Base-by-base conservation (phyloP, 1,284 basidiomycete genomes). In the Marasmius tenuissimus region DNA sequence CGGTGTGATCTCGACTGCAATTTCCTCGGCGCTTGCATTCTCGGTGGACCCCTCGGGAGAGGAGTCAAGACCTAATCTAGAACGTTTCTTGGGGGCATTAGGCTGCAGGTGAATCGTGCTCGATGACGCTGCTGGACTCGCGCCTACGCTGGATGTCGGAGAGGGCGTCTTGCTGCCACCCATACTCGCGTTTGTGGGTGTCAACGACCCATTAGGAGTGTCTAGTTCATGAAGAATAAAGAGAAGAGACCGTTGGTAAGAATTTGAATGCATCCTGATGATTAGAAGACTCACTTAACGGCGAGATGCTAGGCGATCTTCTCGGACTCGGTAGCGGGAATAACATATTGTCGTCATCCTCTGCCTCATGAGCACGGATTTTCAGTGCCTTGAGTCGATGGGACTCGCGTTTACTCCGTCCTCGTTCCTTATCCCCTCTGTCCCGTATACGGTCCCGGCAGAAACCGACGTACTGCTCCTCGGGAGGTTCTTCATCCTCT, bases 311-410 rank as follows among this genome's bases (percentile, higher is more conserved):
- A 38, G 52, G 52, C 35, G 52, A 54, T 35, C 52, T 54, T n/a
- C 34, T 54, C 35, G 52, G 52, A 37, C 52, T 54, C n/a, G 52
- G 52, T 54, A 54, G 38, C 35, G 52, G 52, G 34, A 54, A 54
- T n/a, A 54, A n/a, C 35, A 54, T 18, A 8, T 54, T 54, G 14
- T 54, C 52, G 27, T 54, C 52, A 18, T 54, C 52, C 8, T 54
- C 34, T 34, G 33, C 52, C 8, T 37, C 11, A n/a, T n/a, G 27
- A 20, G n/a, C 14, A 16, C 14, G 35, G n/a, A n/a, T 54, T 27
- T 35, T 51, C 50, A 51, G 33, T 7, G 22, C 27, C 50, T 51
- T 51, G 16, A 47, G 45, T n/a, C 45, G 16, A 14, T 47, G 45
- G 20, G 16, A 20, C 20, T 47, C 45, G 9, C 45, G 45, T n/a